Evolutionary conservation across 768 basidiomycete genomes (phyloP).

Genomic region (Leccinum imitatum): DNA sequence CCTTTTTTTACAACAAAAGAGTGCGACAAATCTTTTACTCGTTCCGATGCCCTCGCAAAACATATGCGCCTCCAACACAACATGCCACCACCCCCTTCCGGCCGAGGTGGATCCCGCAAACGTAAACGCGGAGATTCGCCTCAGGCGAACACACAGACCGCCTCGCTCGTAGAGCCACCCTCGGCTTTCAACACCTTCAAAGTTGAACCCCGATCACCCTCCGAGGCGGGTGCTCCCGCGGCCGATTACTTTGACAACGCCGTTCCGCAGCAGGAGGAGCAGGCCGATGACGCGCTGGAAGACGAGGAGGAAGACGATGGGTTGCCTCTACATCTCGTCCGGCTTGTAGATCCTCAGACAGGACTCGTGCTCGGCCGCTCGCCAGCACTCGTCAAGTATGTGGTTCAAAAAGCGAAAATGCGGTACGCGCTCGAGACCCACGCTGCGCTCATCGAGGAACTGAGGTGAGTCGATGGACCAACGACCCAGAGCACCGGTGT

Average conservation of each 20-base stretch:
- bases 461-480: conserved; percentile 34
- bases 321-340: conserved; percentile 54
- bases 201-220: conserved; percentile 52
- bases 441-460: conserved; percentile 61
- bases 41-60: conserved; percentile 90
- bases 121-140: conserved; percentile 56
- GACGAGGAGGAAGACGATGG: conserved; percentile 42
- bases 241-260: conserved; percentile 35
- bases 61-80: conserved; percentile 91
- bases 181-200: conserved; percentile 61
- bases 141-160: conserved; percentile 20
- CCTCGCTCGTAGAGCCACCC: conserved; percentile 23
- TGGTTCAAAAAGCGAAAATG: conserved; percentile 69
- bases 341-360: conserved; percentile 53
- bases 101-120: conserved; percentile 67
- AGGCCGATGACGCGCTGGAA: conserved; percentile 18
- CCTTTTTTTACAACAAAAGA: conserved; percentile 49
- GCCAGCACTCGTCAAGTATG: conserved; percentile 71
- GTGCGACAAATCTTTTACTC: conserved; percentile 94
- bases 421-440: conserved; percentile 68
- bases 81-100: conserved; percentile 69
- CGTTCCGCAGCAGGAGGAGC: conserved; percentile 17
- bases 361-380: conserved; percentile 68
- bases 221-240: conserved; percentile 32
- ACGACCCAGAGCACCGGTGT: neutral